These are phyloP conservation scores for Chalara sp. DNA, from an alignment of 2,329 filamentous ascomycete species.

Conservation along the genomic window DNA sequence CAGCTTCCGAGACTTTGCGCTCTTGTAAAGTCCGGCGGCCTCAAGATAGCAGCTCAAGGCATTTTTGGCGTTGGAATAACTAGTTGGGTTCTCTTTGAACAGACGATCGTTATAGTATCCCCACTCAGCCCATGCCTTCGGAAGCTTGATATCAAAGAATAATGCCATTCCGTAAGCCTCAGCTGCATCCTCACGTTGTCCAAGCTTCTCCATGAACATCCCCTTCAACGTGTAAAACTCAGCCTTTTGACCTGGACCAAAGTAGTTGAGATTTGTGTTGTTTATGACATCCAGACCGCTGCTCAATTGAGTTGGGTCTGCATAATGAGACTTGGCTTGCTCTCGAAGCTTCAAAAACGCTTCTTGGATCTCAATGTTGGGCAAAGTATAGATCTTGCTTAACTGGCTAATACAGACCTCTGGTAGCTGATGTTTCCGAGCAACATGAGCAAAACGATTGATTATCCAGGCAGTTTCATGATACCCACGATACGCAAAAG, in stretches of 20 bases:
- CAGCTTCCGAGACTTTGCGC: constrained; percentile 88
- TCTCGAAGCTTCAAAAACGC: constrained; percentile 97
- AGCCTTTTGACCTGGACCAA: constrained; percentile 90
- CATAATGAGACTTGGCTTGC: constrained; percentile 97
- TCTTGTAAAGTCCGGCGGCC: constrained; percentile 94
- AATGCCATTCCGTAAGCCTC: constrained; percentile 90
- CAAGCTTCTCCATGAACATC: constrained; percentile 96
- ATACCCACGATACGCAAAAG: constrained; percentile 93
- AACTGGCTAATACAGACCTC: constrained; percentile 97
- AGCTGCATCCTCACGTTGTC: constrained; percentile 84
- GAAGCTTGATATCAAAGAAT: constrained; percentile 90
- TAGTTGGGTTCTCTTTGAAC: constrained; percentile 83
- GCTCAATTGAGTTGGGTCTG: constrained; percentile 86
- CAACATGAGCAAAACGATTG: constrained; percentile 96
- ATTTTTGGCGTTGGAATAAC: constrained; percentile 79
- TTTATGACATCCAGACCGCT: constrained; percentile 97
- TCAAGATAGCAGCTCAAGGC: constrained; percentile 95
- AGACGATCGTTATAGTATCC: constrained; percentile 95
- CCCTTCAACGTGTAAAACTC: constrained; percentile 99
- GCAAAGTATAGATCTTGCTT: constrained; percentile 94
- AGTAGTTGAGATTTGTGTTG: constrained; percentile 98
- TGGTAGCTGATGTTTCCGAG: constrained; percentile 90
- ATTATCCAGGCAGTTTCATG: constrained; percentile 99
- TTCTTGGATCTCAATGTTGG: constrained; percentile 99
- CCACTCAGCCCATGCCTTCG: constrained; percentile 99